Conservation (phyloP, 2,329 filamentous ascomycete species). For the Lasiodiplodia theobromae region DNA sequence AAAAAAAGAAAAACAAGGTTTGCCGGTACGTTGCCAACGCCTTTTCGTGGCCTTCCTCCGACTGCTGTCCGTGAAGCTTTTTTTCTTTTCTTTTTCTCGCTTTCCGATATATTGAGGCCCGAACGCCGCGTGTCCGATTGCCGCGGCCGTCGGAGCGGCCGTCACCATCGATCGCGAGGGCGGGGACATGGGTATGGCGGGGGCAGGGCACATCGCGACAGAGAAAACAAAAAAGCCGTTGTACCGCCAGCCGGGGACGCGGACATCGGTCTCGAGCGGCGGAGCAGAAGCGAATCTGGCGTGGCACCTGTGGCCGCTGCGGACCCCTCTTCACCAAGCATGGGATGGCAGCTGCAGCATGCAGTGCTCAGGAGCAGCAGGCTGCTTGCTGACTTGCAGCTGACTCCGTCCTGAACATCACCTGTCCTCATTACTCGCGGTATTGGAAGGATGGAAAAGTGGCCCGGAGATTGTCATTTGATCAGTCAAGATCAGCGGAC, state of each 20-base stretch:
- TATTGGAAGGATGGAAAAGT: background rate
- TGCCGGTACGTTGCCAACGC: background rate
- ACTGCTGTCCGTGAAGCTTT: background rate
- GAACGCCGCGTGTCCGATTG: background rate
- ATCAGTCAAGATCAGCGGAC: background rate
- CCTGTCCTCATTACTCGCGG: background rate
- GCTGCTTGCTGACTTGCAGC: background rate
- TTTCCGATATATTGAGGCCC: background rate
- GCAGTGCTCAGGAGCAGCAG: conserved; percentile 12
- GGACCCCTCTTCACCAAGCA: background rate
- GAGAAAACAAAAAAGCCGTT: background rate
- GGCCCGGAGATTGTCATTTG: conserved; percentile 8
- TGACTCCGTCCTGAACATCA: background rate
- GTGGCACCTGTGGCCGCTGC: background rate
- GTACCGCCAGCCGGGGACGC: background rate
- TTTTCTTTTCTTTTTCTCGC: background rate
- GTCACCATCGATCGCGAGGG: background rate
- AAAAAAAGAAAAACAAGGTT: too few relatives aligned
- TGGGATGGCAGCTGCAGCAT: background rate
- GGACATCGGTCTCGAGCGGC: too few relatives aligned
- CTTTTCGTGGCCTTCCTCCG: background rate
- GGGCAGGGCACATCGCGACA: background rate
- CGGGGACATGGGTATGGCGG: background rate
- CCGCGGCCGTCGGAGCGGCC: background rate
- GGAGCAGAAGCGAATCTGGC: background rate